Evolutionary conservation across 2,329 filamentous ascomycete species (phyloP).

Genomic region (Zarea fungicola): DNA sequence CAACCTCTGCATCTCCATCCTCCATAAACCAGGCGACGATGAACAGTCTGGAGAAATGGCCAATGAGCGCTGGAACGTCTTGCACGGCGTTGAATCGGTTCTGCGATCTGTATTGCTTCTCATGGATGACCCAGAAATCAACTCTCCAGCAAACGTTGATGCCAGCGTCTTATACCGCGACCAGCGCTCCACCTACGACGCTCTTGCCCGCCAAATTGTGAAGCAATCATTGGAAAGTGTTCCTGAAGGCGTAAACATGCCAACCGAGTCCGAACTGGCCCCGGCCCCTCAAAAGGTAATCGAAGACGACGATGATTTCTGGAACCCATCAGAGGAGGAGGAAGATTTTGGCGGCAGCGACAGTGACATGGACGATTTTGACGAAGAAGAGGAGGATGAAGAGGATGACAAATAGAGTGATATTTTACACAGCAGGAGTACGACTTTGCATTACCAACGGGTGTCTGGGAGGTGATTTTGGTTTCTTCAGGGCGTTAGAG

Average conservation of each 20-base stretch:
- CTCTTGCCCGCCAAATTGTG: constrained; percentile 63
- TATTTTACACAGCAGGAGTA: constrained; percentile 12
- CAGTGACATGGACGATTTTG: constrained; percentile 57
- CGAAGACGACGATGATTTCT: constrained; percentile 75
- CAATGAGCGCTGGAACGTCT: constrained; percentile 88
- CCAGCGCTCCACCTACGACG: constrained; percentile 62
- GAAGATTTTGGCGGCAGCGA: constrained; percentile 75
- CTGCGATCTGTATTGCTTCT: constrained; percentile 87
- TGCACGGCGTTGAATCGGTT: constrained; percentile 91
- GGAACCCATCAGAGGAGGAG: constrained; percentile 71
- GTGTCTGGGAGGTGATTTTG: not conserved
- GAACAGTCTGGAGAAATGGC: constrained; percentile 86
- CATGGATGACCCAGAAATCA: constrained; percentile 89
- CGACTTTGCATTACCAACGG: not conserved
- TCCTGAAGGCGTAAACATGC: constrained; percentile 75
- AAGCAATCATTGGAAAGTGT: constrained; percentile 73
- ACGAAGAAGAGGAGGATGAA: constrained; percentile 52
- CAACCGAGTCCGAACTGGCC: constrained; percentile 60
- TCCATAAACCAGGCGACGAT: constrained; percentile 88
- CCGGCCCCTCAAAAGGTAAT: constrained; percentile 54
- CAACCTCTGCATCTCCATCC: constrained; percentile 91
- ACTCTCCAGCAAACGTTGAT: constrained; percentile 91
- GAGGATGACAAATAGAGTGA: constrained; percentile 43
- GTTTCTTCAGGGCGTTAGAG: constrained; percentile 2
- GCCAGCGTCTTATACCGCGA: constrained; percentile 83